phyloP scores from a whole-genome alignment of 208 protist genomes.

The Crithidia acanthocephali region DNA sequence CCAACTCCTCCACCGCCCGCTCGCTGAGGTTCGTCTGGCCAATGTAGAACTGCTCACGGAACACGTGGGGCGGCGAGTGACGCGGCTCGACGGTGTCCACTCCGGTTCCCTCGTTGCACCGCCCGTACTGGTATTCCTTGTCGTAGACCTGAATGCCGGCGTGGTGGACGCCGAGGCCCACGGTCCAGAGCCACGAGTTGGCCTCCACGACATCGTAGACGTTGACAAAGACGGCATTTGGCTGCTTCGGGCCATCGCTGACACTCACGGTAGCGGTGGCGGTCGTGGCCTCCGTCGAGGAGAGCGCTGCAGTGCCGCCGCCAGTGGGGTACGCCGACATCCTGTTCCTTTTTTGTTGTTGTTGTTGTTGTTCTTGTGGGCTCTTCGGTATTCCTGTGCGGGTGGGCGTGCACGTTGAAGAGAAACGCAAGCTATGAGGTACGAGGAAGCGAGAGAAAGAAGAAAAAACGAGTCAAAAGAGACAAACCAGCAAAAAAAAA shows the following conservation, averaged over 20 bases:
- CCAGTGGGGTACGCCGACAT: conserved; percentile 10
- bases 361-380: too few species aligned
- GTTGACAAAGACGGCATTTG: conserved; percentile 71
- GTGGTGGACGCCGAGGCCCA: conserved; percentile 74
- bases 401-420: background rate
- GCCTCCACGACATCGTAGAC: conserved; percentile 65
- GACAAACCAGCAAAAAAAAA: background rate
- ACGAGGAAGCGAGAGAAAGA: background rate
- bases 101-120: conserved; percentile 45
- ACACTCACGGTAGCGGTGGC: background rate
- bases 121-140: conserved; percentile 66
- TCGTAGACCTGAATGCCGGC: conserved; percentile 77
- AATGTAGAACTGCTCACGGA: conserved; percentile 75
- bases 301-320: background rate
- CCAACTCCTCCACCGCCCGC: conserved; percentile 35
- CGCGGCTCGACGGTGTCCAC: conserved; percentile 47
- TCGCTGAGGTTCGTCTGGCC: conserved; percentile 52
- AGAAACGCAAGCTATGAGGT: background rate
- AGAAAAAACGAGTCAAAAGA: background rate
- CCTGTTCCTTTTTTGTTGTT: too few species aligned
- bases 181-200: conserved; percentile 54
- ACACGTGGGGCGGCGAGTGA: conserved; percentile 60
- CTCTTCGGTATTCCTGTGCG: background rate
- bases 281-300: conserved; percentile 2
- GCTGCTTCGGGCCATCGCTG: conserved; percentile 16